A percentile compares a stretch with the other conserved stretches of the same genome.
Conservation (phyloP, 257 asterid species). For the Lycium barbarum region DNA sequence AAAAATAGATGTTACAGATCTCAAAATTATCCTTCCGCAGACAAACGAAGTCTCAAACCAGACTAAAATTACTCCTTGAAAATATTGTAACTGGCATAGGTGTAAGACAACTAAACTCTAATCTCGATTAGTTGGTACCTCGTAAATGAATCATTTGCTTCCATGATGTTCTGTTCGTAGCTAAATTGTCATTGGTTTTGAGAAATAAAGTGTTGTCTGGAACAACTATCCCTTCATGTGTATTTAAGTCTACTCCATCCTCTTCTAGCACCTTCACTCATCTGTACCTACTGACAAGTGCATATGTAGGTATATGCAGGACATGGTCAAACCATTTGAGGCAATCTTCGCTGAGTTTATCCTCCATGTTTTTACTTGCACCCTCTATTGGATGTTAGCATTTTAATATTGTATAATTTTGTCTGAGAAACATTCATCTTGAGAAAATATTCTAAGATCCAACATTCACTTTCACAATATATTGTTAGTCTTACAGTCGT, state of each 20-base stretch:
- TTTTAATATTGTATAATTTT: not conserved
- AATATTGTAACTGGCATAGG: not conserved
- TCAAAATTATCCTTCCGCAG: constrained; percentile 1
- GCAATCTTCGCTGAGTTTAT: not conserved
- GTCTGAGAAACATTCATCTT: not conserved
- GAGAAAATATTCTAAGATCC: not conserved
- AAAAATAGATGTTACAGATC: not conserved
- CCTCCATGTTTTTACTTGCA: not conserved
- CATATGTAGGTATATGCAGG: not conserved
- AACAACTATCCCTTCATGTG: not conserved
- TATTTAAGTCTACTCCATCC: not conserved
- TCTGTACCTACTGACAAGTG: constrained; percentile 13
- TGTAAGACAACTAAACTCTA: not conserved
- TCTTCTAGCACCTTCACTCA: constrained; percentile 13
- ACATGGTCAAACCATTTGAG: not conserved
- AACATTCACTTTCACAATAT: constrained; percentile 19
- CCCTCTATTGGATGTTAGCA: not conserved
- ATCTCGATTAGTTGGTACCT: not conserved
- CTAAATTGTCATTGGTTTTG: not conserved
- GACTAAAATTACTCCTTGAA: not conserved
- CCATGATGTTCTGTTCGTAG: not conserved
- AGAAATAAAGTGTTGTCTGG: not conserved
- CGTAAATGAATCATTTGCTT: constrained; percentile 8
- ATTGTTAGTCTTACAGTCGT: not conserved
- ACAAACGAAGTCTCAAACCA: not conserved